Conservation (phyloP, 2,329 filamentous ascomycete genomes). For the Neophaeococcomyces aloes region DNA sequence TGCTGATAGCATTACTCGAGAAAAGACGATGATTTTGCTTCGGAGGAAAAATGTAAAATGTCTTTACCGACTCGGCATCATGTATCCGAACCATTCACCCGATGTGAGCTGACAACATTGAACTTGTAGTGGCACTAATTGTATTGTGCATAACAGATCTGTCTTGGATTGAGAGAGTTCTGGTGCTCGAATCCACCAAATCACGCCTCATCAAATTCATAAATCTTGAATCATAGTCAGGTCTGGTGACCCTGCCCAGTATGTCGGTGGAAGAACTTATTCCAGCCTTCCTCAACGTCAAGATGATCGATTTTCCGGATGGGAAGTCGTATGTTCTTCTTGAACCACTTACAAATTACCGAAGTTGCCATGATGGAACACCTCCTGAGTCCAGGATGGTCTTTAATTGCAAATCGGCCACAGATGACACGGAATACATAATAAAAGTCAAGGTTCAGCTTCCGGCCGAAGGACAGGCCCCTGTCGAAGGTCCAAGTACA, state of each 20-base stretch:
- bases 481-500: slow-evolving; percentile 15
- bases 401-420: slow-evolving; percentile 12
- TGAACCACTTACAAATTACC: slow-evolving; percentile 15
- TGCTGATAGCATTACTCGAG: too few species aligned
- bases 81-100: too few species aligned
- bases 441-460: slow-evolving; percentile 21
- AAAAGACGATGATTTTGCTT: too few species aligned
- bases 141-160: neutral
- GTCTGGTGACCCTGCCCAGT: too few species aligned
- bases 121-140: neutral
- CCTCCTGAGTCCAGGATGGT: slow-evolving; percentile 18
- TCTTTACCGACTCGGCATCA: too few species aligned
- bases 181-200: too few species aligned
- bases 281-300: slow-evolving; percentile 13
- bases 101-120: too few species aligned
- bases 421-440: slow-evolving; percentile 11
- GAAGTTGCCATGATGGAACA: slow-evolving; percentile 18
- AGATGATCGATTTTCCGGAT: slow-evolving; percentile 11
- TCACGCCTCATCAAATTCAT: too few species aligned
- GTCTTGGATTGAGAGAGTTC: too few species aligned
- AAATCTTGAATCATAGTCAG: too few species aligned
- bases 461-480: slow-evolving; percentile 9
- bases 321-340: slow-evolving; percentile 13
- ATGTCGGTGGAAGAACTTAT: neutral
- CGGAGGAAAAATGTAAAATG: too few species aligned